Percentiles rank a stretch among this genome's conserved stretches.
These are phyloP conservation scores for Aspergillus ibericus DNA, from an alignment of 2,329 filamentous ascomycete genomes.

Conservation along the genomic window DNA sequence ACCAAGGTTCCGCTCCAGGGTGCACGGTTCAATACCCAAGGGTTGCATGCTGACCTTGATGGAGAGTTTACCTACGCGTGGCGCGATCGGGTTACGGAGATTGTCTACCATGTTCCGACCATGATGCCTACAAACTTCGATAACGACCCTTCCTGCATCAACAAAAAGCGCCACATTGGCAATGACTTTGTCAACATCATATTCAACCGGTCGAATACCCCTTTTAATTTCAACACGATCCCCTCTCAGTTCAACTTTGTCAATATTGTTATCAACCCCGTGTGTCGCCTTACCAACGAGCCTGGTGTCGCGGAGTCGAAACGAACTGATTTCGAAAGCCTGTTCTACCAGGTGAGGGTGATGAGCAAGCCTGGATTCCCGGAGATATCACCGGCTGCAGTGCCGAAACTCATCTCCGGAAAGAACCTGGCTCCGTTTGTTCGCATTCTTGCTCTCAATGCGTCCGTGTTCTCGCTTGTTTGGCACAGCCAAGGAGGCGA, in stretches of 20 bases:
- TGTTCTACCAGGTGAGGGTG: constrained; percentile 86
- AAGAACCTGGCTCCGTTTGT: constrained; percentile 82
- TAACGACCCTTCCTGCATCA: constrained; percentile 70
- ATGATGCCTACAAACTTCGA: constrained; percentile 92
- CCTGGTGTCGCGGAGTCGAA: constrained; percentile 38
- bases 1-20: constrained; percentile 77
- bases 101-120: constrained; percentile 92
- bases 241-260: constrained; percentile 95
- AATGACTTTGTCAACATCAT: constrained; percentile 99
- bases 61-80: constrained; percentile 89
- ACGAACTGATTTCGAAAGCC: constrained; percentile 34
- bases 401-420: constrained; percentile 84
- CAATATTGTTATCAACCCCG: constrained; percentile 92
- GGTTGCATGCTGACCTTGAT: constrained; percentile 79
- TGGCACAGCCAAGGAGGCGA: constrained; percentile 75
- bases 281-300: constrained; percentile 45
- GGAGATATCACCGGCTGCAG: constrained; percentile 83
- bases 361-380: constrained; percentile 87
- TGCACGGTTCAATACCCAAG: constrained; percentile 88
- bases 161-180: constrained; percentile 93
- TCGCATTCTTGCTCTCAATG: constrained; percentile 84
- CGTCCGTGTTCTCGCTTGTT: constrained; percentile 89
- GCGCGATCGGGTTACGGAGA: constrained; percentile 91
- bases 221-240: constrained; percentile 88
- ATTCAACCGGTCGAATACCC: constrained; percentile 92